These are phyloP conservation scores for Bimuria novae-zelandiae DNA, from an alignment of 2,329 filamentous ascomycete species.

Conservation along the genomic window DNA sequence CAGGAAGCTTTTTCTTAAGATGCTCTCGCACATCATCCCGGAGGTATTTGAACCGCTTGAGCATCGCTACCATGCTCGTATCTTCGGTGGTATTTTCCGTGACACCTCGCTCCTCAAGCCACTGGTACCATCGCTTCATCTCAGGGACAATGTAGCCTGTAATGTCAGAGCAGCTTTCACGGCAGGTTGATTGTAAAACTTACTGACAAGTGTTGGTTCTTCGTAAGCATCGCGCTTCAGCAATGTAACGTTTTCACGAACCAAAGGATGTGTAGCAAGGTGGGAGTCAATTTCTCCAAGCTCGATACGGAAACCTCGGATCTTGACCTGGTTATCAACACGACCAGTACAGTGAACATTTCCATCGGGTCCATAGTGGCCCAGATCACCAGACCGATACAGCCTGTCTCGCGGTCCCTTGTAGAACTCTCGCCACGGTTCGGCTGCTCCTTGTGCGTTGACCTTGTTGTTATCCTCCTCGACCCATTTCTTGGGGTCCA, in stretches of 20 bases:
- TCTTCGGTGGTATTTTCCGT: conserved; percentile 49
- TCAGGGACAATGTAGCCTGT: conserved; percentile 80
- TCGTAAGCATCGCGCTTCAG: conserved; percentile 83
- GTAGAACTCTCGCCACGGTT: conserved; percentile 80
- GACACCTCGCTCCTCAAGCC: conserved; percentile 57
- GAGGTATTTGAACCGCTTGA: conserved; percentile 65
- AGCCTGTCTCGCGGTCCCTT: conserved; percentile 82
- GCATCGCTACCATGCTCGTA: conserved; percentile 58
- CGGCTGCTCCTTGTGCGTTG: conserved; percentile 54
- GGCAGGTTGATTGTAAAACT: conserved; percentile 11
- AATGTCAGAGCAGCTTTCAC: conserved; percentile 4
- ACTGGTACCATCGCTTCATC: conserved; percentile 71
- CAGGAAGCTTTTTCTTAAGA: conserved; percentile 72
- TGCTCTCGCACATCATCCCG: conserved; percentile 67
- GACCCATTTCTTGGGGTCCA: conserved; percentile 72
- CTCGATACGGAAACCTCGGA: conserved; percentile 94
- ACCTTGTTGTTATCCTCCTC: conserved; percentile 64
- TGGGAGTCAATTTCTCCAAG: conserved; percentile 90
- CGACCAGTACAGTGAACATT: conserved; percentile 79
- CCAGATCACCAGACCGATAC: conserved; percentile 87
- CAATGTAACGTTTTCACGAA: conserved; percentile 85
- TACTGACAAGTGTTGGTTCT: conserved; percentile 80
- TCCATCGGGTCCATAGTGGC: conserved; percentile 71
- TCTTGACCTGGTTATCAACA: conserved; percentile 90
- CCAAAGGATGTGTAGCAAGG: conserved; percentile 71